These are phyloP conservation scores for Dianthus caryophyllus DNA, from an alignment of 148 eudicot genomes.

Conservation along the genomic window DNA sequence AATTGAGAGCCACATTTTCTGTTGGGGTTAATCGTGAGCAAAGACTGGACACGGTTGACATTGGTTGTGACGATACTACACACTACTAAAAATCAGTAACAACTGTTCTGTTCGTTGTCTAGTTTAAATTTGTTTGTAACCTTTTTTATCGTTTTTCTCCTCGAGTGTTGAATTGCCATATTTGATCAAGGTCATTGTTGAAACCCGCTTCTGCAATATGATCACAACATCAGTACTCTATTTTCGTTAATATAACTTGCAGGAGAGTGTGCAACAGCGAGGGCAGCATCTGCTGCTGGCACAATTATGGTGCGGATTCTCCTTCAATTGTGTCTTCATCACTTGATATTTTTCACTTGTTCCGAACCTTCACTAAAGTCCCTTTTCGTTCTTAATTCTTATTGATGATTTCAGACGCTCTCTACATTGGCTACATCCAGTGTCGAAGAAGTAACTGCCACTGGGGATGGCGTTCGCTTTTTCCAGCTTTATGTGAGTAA, in stretches of 20 bases:
- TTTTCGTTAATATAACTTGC: conserved; percentile 21
- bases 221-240: neutral
- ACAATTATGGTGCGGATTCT: conserved; percentile 69
- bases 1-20: no score
- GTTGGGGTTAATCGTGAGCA: no score
- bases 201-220: neutral
- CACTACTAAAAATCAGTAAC: no score
- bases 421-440: conserved; percentile 79
- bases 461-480: conserved; percentile 76
- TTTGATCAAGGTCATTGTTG: neutral
- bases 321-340: neutral
- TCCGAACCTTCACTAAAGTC: neutral
- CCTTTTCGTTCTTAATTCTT: conserved; percentile 9
- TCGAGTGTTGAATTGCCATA: neutral
- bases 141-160: no score
- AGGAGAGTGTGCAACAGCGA: conserved; percentile 86
- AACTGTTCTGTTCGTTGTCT: no score
- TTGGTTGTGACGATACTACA: no score
- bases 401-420: conserved; percentile 47
- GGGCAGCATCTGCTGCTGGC: conserved; percentile 81
- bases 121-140: no score
- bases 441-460: conserved; percentile 87
- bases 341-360: neutral
- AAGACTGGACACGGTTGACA: no score
- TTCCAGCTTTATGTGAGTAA: conserved; percentile 88